Evolutionary conservation across 805 yeast species (phyloP).

Genomic region (Lipomyces mesembrius): DNA sequence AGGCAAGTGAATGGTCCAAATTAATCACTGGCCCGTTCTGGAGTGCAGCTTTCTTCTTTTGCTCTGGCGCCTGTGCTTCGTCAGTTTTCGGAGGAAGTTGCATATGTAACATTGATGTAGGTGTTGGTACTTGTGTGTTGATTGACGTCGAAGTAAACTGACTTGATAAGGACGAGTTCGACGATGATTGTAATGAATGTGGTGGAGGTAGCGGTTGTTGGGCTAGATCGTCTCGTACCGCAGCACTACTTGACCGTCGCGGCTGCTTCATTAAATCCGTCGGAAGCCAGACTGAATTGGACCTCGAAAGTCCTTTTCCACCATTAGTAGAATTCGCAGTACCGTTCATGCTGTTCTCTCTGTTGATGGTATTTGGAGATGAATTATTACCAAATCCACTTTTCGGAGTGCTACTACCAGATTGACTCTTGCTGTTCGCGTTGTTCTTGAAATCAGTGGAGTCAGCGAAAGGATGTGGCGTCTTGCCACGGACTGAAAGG

Average conservation of each 20-base stretch:
- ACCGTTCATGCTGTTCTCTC: neutral
- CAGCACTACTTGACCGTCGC: neutral
- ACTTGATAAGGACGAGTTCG: neutral
- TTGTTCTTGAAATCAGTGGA: neutral
- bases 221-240: neutral
- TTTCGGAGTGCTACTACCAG: neutral
- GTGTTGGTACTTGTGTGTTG: neutral
- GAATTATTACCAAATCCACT: conserved; percentile 7
- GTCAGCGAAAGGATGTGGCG: conserved; percentile 20
- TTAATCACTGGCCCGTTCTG: conserved; percentile 57
- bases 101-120: conserved; percentile 11
- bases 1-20: conserved; percentile 67
- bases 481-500: conserved; percentile 20
- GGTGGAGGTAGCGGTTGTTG: conserved; percentile 26
- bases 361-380: neutral
- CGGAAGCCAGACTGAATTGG: neutral
- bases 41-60: conserved; percentile 28
- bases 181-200: conserved; percentile 8
- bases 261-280: conserved; percentile 5
- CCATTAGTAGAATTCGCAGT: neutral
- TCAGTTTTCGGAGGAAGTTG: conserved; percentile 2
- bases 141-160: neutral
- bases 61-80: conserved; percentile 33
- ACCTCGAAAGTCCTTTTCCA: neutral
- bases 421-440: neutral